A percentile compares a stretch with the other conserved stretches of the same genome.
Evolutionary conservation across 441 rosid genomes (phyloP).

Genomic region (Hura crepitans): DNA sequence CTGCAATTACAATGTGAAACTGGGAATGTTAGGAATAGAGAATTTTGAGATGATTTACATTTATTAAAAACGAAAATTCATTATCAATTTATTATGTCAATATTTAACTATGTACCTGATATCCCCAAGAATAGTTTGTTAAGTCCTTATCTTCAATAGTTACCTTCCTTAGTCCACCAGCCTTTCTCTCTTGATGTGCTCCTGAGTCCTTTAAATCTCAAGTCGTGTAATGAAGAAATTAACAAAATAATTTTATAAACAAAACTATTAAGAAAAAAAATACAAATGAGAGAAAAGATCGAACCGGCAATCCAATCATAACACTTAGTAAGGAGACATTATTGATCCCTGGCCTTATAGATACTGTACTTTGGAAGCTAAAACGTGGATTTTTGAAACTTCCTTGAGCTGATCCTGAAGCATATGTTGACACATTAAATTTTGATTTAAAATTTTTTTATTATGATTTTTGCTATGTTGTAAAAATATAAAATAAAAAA

Average conservation of each 20-base stretch:
- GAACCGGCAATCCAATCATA: constrained; percentile 78
- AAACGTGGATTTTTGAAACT: constrained; percentile 27
- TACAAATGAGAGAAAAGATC: no score
- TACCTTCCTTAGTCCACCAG: constrained; percentile 37
- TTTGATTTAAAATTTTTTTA: no score
- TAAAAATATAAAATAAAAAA: no score
- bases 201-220: constrained; percentile 45
- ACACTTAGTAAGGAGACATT: constrained; percentile 62
- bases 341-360: constrained; percentile 52
- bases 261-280: background rate
- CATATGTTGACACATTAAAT: background rate
- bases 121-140: constrained; percentile 47
- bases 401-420: constrained; percentile 64
- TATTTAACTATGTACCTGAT: constrained; percentile 35
- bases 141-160: constrained; percentile 28
- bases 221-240: no score
- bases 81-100: no score
- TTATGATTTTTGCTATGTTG: no score
- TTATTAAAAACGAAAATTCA: background rate
- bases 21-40: background rate
- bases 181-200: constrained; percentile 43
- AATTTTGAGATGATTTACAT: no score
- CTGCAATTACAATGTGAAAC: constrained; percentile 21
- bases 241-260: background rate
- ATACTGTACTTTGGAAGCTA: constrained; percentile 34